Evolutionary conservation across 495 filamentous ascomycete species (phyloP).

Genomic region (Aspergillus campestris): DNA sequence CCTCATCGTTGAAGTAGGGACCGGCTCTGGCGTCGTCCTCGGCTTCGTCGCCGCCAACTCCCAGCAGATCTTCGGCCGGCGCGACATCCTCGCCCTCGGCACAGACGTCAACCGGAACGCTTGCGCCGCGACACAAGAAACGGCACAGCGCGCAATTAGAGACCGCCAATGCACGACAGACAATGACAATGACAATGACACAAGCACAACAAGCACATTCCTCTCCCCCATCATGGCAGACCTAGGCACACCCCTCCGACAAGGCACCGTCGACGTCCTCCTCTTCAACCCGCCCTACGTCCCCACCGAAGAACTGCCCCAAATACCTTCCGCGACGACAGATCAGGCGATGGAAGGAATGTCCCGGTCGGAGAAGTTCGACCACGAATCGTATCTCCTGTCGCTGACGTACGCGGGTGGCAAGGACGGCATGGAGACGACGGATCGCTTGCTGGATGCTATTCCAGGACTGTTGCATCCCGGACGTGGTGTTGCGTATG

Average conservation of each 20-base stretch:
- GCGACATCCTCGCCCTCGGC: constrained; percentile 60
- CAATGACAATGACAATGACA: not conserved
- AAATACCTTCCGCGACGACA: constrained; percentile 26
- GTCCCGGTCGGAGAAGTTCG: constrained; percentile 38
- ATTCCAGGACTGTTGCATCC: constrained; percentile 54
- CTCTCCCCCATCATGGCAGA: constrained; percentile 59
- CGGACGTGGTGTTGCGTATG: constrained; percentile 69
- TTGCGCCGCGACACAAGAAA: constrained; percentile 58
- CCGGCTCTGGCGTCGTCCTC: constrained; percentile 84
- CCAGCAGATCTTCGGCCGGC: constrained; percentile 58
- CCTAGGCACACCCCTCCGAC: constrained; percentile 49
- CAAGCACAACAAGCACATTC: constrained; percentile 23
- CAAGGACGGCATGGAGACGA: constrained; percentile 84
- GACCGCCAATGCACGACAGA: constrained; percentile 10
- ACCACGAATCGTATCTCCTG: constrained; percentile 71
- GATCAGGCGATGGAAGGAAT: constrained; percentile 11
- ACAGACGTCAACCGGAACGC: constrained; percentile 79
- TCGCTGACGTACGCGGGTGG: constrained; percentile 84
- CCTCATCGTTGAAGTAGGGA: constrained; percentile 76
- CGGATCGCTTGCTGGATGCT: constrained; percentile 61
- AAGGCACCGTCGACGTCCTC: constrained; percentile 62
- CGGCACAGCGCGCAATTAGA: constrained; percentile 47
- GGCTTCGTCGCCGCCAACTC: constrained; percentile 78
- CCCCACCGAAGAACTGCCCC: constrained; percentile 65
- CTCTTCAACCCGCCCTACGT: constrained; percentile 98